A percentile compares a stretch with the other conserved stretches of the same genome.
phyloP scores from a whole-genome alignment of 2,329 filamentous ascomycete genomes.

The Neonectria coccinea region DNA sequence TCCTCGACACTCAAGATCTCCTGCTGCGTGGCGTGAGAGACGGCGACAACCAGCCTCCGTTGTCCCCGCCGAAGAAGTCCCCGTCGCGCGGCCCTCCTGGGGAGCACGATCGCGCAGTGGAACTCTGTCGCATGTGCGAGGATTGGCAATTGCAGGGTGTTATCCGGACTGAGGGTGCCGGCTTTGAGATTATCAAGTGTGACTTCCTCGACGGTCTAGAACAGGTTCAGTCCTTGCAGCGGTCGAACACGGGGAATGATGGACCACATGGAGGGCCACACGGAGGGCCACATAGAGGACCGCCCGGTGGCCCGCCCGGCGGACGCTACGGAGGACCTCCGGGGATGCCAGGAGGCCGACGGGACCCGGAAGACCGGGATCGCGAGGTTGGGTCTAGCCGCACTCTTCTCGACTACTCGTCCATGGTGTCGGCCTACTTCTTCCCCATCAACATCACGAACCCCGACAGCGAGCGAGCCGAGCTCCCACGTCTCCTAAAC shows the following conservation, averaged over 20 bases:
- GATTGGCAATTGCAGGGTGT: conserved; percentile 58
- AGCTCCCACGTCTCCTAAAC: conserved; percentile 35
- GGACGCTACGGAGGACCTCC: neutral
- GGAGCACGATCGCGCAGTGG: conserved; percentile 47
- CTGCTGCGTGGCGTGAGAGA: conserved; percentile 15
- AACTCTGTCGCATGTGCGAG: conserved; percentile 16
- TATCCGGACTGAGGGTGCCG: conserved; percentile 68
- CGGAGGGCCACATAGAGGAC: neutral
- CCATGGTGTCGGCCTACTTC: conserved; percentile 57
- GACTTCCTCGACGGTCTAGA: conserved; percentile 59
- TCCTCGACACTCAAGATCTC: conserved; percentile 18
- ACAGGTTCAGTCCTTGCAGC: conserved; percentile 42
- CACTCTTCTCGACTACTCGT: conserved; percentile 53
- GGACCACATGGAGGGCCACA: neutral
- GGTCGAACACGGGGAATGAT: conserved; percentile 44
- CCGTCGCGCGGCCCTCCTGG: conserved; percentile 8
- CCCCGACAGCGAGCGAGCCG: conserved; percentile 31
- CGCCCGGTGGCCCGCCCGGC: neutral
- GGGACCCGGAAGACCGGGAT: conserved; percentile 43
- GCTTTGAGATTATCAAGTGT: conserved; percentile 74
- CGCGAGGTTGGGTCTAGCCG: conserved; percentile 50
- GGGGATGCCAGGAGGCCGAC: neutral
- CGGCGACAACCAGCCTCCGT: conserved; percentile 32
- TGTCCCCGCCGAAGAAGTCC: conserved; percentile 38
- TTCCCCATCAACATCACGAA: conserved; percentile 56